Evolutionary conservation across 768 basidiomycete species (phyloP).

Genomic region (Fomitopsis pulvina): DNA sequence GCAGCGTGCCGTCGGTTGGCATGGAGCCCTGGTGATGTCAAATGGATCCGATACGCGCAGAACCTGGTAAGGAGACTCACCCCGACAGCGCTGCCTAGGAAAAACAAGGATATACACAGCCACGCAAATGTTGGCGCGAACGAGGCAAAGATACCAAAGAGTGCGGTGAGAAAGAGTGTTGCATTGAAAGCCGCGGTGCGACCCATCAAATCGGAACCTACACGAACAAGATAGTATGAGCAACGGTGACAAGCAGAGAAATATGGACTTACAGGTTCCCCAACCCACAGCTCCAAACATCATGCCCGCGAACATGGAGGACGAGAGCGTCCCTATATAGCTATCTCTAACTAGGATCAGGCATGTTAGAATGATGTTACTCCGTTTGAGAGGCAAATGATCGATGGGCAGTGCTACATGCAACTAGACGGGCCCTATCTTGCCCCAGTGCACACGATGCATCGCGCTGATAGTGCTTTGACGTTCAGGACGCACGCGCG

Average conservation of each 20-base stretch:
- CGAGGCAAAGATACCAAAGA: constrained; percentile 82
- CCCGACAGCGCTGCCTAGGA: constrained; percentile 90
- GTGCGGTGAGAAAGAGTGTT: constrained; percentile 82
- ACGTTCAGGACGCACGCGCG: no score
- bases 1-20: constrained; percentile 93
- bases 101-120: constrained; percentile 75
- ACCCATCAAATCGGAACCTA: constrained; percentile 83
- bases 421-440: no score
- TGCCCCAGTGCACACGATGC: no score
- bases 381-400: neutral
- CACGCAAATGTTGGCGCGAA: constrained; percentile 60
- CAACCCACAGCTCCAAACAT: constrained; percentile 91
- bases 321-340: constrained; percentile 76
- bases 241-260: neutral
- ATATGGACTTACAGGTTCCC: constrained; percentile 66
- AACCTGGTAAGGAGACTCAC: constrained; percentile 37
- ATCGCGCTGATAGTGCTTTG: no score
- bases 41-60: neutral
- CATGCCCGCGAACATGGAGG: constrained; percentile 94
- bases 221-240: neutral
- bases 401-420: no score
- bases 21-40: constrained; percentile 64
- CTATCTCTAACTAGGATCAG: constrained; percentile 54
- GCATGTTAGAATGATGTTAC: neutral
- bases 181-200: constrained; percentile 88